Evolutionary conservation across 352 stramenopile genomes (phyloP), one percentile per base, ranked within the genome.

Genomic region (Phytophthora pistaciae): DNA sequence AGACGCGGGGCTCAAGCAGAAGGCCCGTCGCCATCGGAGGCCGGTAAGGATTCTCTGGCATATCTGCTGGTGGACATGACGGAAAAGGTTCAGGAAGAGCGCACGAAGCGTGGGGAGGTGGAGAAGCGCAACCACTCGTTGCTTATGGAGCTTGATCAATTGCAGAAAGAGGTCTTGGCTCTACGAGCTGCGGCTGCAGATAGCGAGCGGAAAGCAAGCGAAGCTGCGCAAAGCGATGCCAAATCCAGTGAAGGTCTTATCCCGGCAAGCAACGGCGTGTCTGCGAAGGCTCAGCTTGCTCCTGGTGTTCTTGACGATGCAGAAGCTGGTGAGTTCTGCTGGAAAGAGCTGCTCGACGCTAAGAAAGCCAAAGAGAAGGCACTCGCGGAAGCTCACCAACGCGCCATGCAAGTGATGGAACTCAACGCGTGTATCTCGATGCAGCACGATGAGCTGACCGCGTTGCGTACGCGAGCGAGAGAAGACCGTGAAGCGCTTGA

Each of bases 351-450:
- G 13, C 76, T 90, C 14, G 80, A 88, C 5, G 74, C 79, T 2
- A 87, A 86, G 59, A 79, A 78, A 25, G 72, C 66, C 29, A 87
- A 86, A 62, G 82, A 93, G 56, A 84, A 84, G 23, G 83, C 85
- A 20, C 57, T 90, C 2, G 79, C 75, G 3, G 85, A 93, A 21
- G 73, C 82, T 2, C 83, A 91, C 9, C 72, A 85, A 55, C 80
- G 77, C 2, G 80, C 83, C 0, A 77, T 91, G 74, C 79, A 91
- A 42, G 78, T 92, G 38, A 78, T 90, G 71, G 85, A 94, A 60
- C 74, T 93, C 7, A 89, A 91, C 33, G 87, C 87, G 0, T 90
- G 79, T 31, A 82, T 92, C 44, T 91, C 87, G 21, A 94, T 93
- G 87, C 83, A 91, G 62, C 80, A 92, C 52, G 87, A 94, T 56